Conservation (phyloP, 306 rosid genomes). For the Oxytropis ochrocephala region DNA sequence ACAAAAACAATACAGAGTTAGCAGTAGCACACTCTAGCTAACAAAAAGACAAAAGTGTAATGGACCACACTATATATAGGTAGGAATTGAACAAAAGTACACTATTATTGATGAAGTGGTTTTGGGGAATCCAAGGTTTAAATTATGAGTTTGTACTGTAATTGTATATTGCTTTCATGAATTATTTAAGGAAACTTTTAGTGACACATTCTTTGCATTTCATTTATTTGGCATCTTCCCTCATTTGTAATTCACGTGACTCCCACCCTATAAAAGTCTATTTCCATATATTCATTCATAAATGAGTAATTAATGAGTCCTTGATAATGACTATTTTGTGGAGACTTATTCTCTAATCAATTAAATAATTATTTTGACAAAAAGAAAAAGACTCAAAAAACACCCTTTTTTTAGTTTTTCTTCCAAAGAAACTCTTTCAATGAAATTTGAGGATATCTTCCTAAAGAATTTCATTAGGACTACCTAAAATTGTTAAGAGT, state of each 20-base stretch:
- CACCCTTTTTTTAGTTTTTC: background rate
- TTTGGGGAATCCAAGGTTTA: background rate
- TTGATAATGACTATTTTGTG: background rate
- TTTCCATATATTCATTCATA: background rate
- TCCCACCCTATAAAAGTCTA: background rate
- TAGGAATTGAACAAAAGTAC: conserved; percentile 12
- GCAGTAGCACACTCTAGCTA: background rate
- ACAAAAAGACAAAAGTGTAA: conserved; percentile 2
- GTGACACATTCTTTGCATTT: conserved; percentile 20
- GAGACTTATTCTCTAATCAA: background rate
- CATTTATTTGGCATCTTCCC: conserved; percentile 7
- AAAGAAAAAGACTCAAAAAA: background rate
- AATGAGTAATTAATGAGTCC: background rate
- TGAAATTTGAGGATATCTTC: background rate
- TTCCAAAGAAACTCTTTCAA: background rate
- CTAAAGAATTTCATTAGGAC: background rate
- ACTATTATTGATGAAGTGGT: background rate
- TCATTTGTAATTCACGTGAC: conserved; percentile 22
- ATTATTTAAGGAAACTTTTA: conserved; percentile 17
- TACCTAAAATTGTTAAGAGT: too few species aligned
- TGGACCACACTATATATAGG: conserved; percentile 24
- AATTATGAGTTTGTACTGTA: background rate
- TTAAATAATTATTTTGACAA: background rate
- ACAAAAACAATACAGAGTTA: background rate
- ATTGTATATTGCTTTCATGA: background rate